Evolutionary conservation across 2,329 filamentous ascomycete genomes (phyloP).

Genomic region (Eutypa lata): DNA sequence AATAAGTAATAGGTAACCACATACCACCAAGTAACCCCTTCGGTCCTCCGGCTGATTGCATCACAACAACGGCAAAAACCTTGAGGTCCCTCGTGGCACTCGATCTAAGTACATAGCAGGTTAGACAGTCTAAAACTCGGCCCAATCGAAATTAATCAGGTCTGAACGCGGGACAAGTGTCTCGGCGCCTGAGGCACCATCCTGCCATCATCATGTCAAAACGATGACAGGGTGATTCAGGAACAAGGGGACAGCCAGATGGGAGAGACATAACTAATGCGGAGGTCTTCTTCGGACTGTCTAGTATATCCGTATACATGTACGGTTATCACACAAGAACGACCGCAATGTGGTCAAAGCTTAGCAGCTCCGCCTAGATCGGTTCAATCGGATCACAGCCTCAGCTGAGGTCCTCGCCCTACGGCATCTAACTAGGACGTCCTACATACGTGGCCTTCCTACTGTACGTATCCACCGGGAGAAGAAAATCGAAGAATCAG

Average conservation of each 20-base stretch:
- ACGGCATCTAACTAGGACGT: neutral
- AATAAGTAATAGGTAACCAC: no score
- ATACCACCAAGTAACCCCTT: no score
- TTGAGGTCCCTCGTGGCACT: neutral
- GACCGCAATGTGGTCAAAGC: neutral
- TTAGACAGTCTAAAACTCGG: neutral
- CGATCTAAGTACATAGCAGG: neutral
- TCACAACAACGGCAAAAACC: neutral
- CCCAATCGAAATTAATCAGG: neutral
- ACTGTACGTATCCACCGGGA: neutral
- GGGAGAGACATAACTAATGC: neutral
- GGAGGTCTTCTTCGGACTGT: neutral
- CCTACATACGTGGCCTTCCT: neutral
- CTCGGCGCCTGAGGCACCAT: neutral
- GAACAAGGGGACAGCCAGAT: neutral
- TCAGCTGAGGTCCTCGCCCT: neutral
- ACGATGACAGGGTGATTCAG: neutral
- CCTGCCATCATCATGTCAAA: neutral
- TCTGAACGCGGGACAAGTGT: neutral
- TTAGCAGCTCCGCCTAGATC: neutral
- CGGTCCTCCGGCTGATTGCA: neutral
- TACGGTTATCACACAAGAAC: no score
- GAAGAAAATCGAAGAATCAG: neutral
- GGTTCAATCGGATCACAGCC: constrained; percentile 1
- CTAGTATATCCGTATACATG: no score